Percentiles rank a stretch among this genome's conserved stretches.
Evolutionary conservation across 208 protist species (phyloP).

Genomic region (Wallacemonas collosoma): DNA sequence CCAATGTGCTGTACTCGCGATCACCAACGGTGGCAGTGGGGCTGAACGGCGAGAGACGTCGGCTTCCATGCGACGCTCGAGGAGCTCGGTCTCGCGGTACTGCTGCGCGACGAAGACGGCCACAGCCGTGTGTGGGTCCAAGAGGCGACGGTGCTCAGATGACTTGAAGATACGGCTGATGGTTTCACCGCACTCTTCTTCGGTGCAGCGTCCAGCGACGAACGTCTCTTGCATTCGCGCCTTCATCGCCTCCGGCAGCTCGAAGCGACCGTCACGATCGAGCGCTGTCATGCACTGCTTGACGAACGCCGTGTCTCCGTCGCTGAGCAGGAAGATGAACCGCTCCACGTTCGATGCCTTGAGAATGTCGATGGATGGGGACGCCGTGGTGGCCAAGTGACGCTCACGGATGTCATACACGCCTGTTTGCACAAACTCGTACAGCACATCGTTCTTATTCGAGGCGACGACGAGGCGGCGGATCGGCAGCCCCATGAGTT

Average conservation of each 20-base stretch:
- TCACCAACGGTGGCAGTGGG: constrained; percentile 50
- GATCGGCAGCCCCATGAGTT: constrained; percentile 89
- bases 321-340: constrained; percentile 90
- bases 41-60: constrained; percentile 20
- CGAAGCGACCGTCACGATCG: constrained; percentile 63
- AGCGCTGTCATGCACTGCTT: constrained; percentile 61
- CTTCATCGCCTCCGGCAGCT: constrained; percentile 45
- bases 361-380: constrained; percentile 92
- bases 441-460: constrained; percentile 96
- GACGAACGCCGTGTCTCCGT: constrained; percentile 74
- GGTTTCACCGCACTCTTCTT: constrained; percentile 74
- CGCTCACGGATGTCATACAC: constrained; percentile 78
- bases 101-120: constrained; percentile 69
- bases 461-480: constrained; percentile 93
- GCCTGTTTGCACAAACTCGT: constrained; percentile 90
- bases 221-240: constrained; percentile 60
- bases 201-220: constrained; percentile 65
- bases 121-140: constrained; percentile 90
- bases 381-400: constrained; percentile 52
- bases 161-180: constrained; percentile 71
- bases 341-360: constrained; percentile 96
- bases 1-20: constrained; percentile 86
- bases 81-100: constrained; percentile 45
- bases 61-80: constrained; percentile 29
- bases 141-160: constrained; percentile 47